Base-by-base conservation (phyloP, 352 stramenopile species). In the Phytophthora nicotianae region DNA sequence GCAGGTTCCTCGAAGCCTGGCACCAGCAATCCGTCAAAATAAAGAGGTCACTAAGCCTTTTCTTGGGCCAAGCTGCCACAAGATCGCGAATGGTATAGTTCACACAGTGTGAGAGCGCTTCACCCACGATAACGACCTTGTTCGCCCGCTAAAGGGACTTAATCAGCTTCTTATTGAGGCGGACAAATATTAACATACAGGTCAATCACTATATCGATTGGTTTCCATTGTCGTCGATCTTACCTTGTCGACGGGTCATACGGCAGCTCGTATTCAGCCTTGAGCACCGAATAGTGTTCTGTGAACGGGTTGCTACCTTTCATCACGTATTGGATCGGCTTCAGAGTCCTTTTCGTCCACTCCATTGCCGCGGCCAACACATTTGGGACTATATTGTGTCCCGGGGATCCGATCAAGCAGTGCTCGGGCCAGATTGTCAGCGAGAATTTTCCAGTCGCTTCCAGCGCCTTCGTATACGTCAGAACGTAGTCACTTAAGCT, bases 341-440 rank as follows among this genome's bases (percentile, higher is more conserved):
- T 76, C 2, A 71, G 55, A 19, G 69, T 78, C 33, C 72, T 41
- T 61, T 80, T 81, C 16, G 75, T 80, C 92, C 93, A 98, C 21
- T 86, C 68, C 9, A 96, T 58, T 11, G 97, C 75, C 0, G 91
- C 88, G 8, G 74, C 63, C 38, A 88, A 73, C 9, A 99, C 83
- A 41, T 71, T 49, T 16, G 81, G 53, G 7, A 96, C 88, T 2
- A 98, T 79, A 43, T 77, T 83, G 68, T 98, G 93, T 9, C 92
- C 92, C 0, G 62, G 55, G 5, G 87, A 91, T 23, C 94, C 94
- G 48, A 98, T 89, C 17, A 98, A 61, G 77, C 96, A 99, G 75
- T 99, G 95, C 69, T 98, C 95, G 4, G 96, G 95, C 96, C 95
- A 99, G 62, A 98, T 97, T 21, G 76, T 95, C 4, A 98, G 71